phyloP scores from a whole-genome alignment of 306 rosid species.

The Citrullus amarus region DNA sequence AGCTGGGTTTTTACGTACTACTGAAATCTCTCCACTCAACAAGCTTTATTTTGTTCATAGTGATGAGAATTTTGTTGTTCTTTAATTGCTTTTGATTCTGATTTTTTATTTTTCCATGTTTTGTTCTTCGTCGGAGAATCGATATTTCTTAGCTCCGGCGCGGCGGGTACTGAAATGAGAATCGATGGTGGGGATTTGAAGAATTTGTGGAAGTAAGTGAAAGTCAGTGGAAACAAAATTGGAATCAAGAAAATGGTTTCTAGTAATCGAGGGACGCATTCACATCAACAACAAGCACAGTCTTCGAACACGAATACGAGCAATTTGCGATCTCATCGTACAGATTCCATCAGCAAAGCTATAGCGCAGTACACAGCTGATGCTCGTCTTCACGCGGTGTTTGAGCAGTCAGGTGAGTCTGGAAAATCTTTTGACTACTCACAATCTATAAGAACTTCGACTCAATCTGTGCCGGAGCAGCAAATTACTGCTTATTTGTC shows the following conservation, averaged over 20 bases:
- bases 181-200: not conserved
- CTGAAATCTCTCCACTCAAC: not conserved
- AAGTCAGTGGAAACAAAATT: not conserved
- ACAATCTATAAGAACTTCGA: constrained; percentile 23
- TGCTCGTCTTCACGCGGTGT: constrained; percentile 86
- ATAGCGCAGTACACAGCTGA: constrained; percentile 91
- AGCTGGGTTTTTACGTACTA: not conserved
- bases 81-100: not conserved
- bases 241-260: constrained; percentile 24
- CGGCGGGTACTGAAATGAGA: not conserved
- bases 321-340: constrained; percentile 13
- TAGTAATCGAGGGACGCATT: constrained; percentile 16
- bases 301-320: constrained; percentile 30
- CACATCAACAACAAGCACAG: constrained; percentile 20
- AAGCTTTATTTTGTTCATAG: not conserved
- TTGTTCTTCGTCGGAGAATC: constrained; percentile 3
- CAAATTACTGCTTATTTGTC: constrained; percentile 69
- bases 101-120: not conserved
- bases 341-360: constrained; percentile 59
- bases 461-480: constrained; percentile 45
- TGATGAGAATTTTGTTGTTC: not conserved
- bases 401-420: constrained; percentile 68
- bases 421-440: constrained; percentile 66
- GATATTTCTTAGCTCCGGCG: not conserved
- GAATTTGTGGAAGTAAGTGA: not conserved